These are phyloP conservation scores for Heliocybe sulcata DNA, from an alignment of 1,284 basidiomycete species.

Conservation along the genomic window DNA sequence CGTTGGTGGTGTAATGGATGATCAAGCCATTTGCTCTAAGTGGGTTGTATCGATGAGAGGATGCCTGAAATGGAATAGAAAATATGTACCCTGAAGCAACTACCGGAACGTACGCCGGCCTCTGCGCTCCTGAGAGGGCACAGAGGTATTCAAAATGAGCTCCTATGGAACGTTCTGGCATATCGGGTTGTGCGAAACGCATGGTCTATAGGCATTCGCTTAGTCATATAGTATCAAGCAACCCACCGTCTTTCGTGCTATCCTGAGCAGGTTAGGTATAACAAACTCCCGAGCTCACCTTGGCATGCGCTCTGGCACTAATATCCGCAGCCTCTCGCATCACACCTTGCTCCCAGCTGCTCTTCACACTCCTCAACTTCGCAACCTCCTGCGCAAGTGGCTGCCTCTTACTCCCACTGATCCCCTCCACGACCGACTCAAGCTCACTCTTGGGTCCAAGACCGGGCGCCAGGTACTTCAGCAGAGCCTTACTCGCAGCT, in stretches of 20 bases:
- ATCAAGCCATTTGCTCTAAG: slow-evolving; percentile 80
- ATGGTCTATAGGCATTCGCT: slow-evolving; percentile 52
- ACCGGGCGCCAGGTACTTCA: slow-evolving; percentile 39
- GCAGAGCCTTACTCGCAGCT: slow-evolving; percentile 12
- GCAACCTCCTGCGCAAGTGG: slow-evolving; percentile 56
- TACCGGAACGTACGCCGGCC: slow-evolving; percentile 91
- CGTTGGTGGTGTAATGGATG: slow-evolving; percentile 91
- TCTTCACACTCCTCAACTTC: slow-evolving; percentile 64
- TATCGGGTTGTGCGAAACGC: slow-evolving; percentile 68
- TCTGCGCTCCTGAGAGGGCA: slow-evolving; percentile 69
- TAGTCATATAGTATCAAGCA: neutral
- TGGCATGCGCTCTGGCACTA: slow-evolving; percentile 69
- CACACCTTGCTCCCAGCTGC: slow-evolving; percentile 55
- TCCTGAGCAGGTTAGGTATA: no score
- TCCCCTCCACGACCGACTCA: slow-evolving; percentile 44
- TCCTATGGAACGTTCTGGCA: slow-evolving; percentile 70
- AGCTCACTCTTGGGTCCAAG: slow-evolving; percentile 27
- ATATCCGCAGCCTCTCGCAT: slow-evolving; percentile 76
- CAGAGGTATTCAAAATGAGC: slow-evolving; percentile 90
- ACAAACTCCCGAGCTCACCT: no score
- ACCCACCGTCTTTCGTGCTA: neutral
- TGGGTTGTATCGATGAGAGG: slow-evolving; percentile 1
- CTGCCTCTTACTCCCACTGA: slow-evolving; percentile 38
- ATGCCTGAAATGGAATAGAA: neutral
- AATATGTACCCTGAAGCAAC: slow-evolving; percentile 79